phyloP scores from a whole-genome alignment of 2,329 filamentous ascomycete genomes.

The Nigrospora oryzae region DNA sequence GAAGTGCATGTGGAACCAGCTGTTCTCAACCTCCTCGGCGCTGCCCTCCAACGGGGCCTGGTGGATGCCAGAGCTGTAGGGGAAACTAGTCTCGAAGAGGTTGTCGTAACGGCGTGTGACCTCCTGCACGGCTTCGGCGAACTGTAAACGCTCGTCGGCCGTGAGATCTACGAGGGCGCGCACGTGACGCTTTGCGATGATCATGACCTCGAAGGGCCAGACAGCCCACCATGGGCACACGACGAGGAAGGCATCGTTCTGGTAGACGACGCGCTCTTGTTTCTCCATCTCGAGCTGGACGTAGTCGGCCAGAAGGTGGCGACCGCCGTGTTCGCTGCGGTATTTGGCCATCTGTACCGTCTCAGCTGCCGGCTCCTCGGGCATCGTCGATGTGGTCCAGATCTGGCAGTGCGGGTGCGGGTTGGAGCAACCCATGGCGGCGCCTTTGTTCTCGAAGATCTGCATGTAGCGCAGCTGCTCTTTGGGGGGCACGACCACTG shows the following conservation, averaged over 20 bases:
- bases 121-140: conserved; percentile 81
- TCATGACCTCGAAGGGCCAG: conserved; percentile 94
- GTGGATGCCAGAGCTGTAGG: conserved; percentile 94
- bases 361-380: conserved; percentile 81
- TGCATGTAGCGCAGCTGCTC: conserved; percentile 94
- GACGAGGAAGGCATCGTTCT: conserved; percentile 77
- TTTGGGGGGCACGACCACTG: conserved; percentile 42
- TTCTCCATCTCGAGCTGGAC: conserved; percentile 74
- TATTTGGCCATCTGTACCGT: conserved; percentile 74
- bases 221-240: conserved; percentile 96
- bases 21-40: conserved; percentile 74
- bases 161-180: conserved; percentile 77
- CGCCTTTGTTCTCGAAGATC: conserved; percentile 98
- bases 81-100: conserved; percentile 91
- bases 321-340: conserved; percentile 59
- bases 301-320: conserved; percentile 80
- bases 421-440: conserved; percentile 97
- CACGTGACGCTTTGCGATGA: conserved; percentile 77
- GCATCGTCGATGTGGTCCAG: conserved; percentile 87
- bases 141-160: conserved; percentile 57
- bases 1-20: conserved; percentile 95
- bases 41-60: conserved; percentile 83
- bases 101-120: conserved; percentile 92
- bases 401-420: conserved; percentile 95
- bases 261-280: conserved; percentile 76